A percentile compares a stretch with the other conserved stretches of the same genome.
phyloP scores from a whole-genome alignment of 805 yeast genomes.

The Candida pseudofarinosa region DNA sequence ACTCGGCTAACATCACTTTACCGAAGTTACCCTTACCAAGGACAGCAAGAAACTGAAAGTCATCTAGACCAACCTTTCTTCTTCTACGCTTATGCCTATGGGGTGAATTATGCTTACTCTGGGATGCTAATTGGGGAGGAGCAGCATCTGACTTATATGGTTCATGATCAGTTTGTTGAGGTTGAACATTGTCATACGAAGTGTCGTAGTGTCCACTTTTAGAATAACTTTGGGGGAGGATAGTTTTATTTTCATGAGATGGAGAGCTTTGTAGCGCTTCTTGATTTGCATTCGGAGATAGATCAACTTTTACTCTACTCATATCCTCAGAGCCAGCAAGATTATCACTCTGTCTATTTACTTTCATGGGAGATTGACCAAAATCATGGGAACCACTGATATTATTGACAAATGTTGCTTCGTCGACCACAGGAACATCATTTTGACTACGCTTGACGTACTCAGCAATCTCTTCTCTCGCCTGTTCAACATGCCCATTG shows the following conservation, averaged over 20 bases:
- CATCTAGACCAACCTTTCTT: constrained; percentile 86
- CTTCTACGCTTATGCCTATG: constrained; percentile 39
- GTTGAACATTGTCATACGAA: constrained; percentile 17
- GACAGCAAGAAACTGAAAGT: constrained; percentile 89
- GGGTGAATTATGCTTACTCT: constrained; percentile 17
- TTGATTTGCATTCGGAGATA: background rate
- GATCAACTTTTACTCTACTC: background rate
- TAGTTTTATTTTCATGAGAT: background rate
- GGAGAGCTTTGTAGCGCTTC: background rate
- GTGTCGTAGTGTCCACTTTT: background rate
- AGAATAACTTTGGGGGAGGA: background rate
- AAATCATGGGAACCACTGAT: background rate
- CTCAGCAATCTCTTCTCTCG: background rate
- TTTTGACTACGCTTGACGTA: constrained; percentile 1
- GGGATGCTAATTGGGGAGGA: background rate
- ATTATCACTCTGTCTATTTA: background rate
- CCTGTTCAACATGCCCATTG: background rate
- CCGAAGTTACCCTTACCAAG: constrained; percentile 99
- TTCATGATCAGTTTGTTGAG: constrained; percentile 9
- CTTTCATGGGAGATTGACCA: background rate
- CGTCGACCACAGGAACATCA: constrained; percentile 9
- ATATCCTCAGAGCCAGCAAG: background rate
- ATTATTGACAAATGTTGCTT: constrained; percentile 5
- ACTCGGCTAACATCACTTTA: constrained; percentile 95
- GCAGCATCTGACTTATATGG: background rate